These are phyloP conservation scores for Kwoniella mangroviensis DNA, from an alignment of 768 basidiomycete species.

Conservation along the genomic window DNA sequence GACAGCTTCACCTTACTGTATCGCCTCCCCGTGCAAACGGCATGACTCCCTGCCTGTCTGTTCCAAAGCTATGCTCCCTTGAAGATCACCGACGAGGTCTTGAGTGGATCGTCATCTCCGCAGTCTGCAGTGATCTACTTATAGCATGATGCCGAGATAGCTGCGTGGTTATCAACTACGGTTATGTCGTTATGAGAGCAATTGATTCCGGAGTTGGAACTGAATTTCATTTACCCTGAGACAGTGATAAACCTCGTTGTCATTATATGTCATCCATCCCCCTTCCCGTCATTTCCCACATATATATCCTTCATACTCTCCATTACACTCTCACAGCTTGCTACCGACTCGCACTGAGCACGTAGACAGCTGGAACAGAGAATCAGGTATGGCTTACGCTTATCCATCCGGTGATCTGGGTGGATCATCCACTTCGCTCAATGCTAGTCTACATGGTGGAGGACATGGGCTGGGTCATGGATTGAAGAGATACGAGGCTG, in stretches of 20 bases:
- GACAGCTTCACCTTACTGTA: no score
- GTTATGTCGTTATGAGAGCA: background rate
- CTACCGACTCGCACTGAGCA: background rate
- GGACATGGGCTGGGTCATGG: conserved; percentile 17
- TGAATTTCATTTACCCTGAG: background rate
- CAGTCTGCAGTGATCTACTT: no score
- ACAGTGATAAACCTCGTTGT: no score
- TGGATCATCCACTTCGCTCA: conserved; percentile 13
- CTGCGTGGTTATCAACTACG: conserved; percentile 14
- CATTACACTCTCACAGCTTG: background rate
- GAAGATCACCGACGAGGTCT: no score
- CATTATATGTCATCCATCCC: background rate
- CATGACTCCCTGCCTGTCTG: no score
- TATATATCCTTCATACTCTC: background rate
- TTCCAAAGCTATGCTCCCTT: no score
- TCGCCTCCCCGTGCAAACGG: no score
- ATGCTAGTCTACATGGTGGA: conserved; percentile 7
- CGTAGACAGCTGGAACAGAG: background rate
- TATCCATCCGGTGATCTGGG: conserved; percentile 33
- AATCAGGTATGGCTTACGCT: conserved; percentile 44
- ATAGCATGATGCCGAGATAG: conserved; percentile 3
- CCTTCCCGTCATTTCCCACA: background rate
- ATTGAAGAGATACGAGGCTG: conserved; percentile 35
- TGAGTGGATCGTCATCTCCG: no score
- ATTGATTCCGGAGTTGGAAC: background rate